Conservation (phyloP, 768 basidiomycete species). For the Mycena belliarum region DNA sequence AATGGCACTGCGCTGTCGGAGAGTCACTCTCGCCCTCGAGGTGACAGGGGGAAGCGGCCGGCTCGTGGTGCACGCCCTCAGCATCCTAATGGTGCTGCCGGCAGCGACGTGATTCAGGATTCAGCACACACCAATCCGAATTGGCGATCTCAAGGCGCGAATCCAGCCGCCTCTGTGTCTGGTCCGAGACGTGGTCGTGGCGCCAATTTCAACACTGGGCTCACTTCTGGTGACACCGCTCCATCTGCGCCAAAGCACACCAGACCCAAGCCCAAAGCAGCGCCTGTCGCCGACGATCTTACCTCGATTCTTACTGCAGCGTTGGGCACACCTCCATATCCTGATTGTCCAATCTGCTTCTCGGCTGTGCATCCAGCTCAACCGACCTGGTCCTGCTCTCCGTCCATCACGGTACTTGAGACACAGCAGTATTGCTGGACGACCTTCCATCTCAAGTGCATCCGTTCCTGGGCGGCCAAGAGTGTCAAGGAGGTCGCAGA, state of each 20-base stretch:
- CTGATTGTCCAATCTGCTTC: conserved; percentile 87
- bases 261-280: conserved; percentile 12
- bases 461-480: conserved; percentile 84
- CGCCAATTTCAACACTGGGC: conserved; percentile 36
- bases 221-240: conserved; percentile 27
- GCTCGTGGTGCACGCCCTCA: conserved; percentile 1
- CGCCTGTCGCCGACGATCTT: conserved; percentile 59
- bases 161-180: not conserved
- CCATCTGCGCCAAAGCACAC: conserved; percentile 1
- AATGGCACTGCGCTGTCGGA: not conserved
- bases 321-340: conserved; percentile 68
- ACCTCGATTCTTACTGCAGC: conserved; percentile 70
- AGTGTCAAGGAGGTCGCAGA: conserved; percentile 72
- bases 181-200: conserved; percentile 28
- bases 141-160: conserved; percentile 3
- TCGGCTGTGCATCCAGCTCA: conserved; percentile 75
- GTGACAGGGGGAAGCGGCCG: conserved; percentile 9
- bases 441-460: conserved; percentile 89
- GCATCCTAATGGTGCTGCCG: not conserved
- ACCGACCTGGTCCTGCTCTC: conserved; percentile 86
- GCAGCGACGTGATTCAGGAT: not conserved
- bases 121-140: not conserved
- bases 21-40: conserved; percentile 5
- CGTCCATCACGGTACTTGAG: conserved; percentile 50
- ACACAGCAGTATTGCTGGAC: conserved; percentile 79